Evolutionary conservation across 345 rosid genomes (phyloP).

Genomic region (Hirschfeldia incana): DNA sequence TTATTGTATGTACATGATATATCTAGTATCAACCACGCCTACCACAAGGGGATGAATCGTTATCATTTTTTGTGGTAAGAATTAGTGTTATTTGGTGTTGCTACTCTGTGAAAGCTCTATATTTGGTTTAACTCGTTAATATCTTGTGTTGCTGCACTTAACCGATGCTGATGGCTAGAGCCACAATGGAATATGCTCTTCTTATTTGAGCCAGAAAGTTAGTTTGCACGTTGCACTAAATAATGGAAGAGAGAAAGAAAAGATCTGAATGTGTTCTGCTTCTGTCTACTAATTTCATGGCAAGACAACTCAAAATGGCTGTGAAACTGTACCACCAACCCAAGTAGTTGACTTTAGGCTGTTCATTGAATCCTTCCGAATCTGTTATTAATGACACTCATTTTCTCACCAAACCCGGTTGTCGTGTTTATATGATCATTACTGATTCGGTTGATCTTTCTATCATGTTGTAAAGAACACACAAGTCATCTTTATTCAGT

Average conservation of each 20-base stretch:
- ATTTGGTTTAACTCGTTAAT: not conserved
- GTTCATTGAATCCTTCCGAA: conserved; percentile 28
- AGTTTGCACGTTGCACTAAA: conserved; percentile 19
- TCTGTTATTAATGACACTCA: not conserved
- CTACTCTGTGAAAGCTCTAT: not conserved
- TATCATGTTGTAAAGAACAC: not conserved
- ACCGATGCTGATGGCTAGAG: conserved; percentile 2
- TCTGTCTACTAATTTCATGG: conserved; percentile 30
- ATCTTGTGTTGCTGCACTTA: too few relatives aligned
- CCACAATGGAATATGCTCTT: not conserved
- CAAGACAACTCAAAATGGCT: conserved; percentile 36
- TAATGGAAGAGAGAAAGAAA: conserved; percentile 31
- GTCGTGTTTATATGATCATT: not conserved
- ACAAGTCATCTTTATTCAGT: not conserved
- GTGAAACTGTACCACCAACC: conserved; percentile 33
- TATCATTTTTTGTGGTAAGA: not conserved
- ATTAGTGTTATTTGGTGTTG: not conserved
- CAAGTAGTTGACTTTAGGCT: conserved; percentile 34
- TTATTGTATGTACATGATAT: conserved; percentile 17
- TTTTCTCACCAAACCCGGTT: conserved; percentile 18
- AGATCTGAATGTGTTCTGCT: conserved; percentile 4
- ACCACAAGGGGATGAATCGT: conserved; percentile 1
- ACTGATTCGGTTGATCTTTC: conserved; percentile 4
- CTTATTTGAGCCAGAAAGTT: not conserved
- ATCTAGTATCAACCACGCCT: conserved; percentile 24